These are phyloP conservation scores for Lentinula raphanica DNA, from an alignment of 768 basidiomycete genomes.

Conservation along the genomic window DNA sequence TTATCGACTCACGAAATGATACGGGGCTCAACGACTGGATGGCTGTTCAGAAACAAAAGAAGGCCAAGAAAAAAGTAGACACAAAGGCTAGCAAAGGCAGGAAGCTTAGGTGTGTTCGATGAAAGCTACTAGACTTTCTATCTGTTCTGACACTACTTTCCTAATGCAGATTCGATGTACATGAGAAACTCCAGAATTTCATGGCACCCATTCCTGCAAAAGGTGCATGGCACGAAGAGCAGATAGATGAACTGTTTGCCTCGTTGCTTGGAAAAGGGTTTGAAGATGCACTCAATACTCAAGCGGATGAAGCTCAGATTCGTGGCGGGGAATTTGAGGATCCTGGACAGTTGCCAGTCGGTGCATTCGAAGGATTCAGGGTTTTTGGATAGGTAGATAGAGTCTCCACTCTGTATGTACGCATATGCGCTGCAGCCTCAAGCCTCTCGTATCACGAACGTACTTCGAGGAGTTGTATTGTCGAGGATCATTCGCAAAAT, in stretches of 20 bases:
- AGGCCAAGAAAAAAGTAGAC: conserved; percentile 85
- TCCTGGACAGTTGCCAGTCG: not conserved
- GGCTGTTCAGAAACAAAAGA: conserved; percentile 58
- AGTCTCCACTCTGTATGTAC: no score
- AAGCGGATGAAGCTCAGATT: conserved; percentile 23
- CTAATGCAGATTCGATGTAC: conserved; percentile 71
- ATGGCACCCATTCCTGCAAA: conserved; percentile 79
- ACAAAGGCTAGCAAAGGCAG: conserved; percentile 94
- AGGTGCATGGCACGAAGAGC: conserved; percentile 90
- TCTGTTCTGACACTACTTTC: not conserved
- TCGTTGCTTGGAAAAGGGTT: conserved; percentile 79
- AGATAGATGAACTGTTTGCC: conserved; percentile 90
- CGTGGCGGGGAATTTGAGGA: conserved; percentile 12
- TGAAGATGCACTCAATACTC: conserved; percentile 27
- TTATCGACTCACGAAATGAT: conserved; percentile 67
- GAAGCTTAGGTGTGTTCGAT: conserved; percentile 64
- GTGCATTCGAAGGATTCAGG: conserved; percentile 36
- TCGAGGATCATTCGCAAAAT: no score
- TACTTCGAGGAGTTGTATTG: no score
- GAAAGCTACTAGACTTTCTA: not conserved
- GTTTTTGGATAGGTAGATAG: conserved; percentile 65
- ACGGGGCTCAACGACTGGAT: conserved; percentile 57
- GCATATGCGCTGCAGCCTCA: no score
- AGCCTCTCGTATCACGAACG: no score
- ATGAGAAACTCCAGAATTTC: conserved; percentile 95